These are phyloP conservation scores for Hygrocybe coccinea DNA, from an alignment of 768 basidiomycete species.

Conservation along the genomic window DNA sequence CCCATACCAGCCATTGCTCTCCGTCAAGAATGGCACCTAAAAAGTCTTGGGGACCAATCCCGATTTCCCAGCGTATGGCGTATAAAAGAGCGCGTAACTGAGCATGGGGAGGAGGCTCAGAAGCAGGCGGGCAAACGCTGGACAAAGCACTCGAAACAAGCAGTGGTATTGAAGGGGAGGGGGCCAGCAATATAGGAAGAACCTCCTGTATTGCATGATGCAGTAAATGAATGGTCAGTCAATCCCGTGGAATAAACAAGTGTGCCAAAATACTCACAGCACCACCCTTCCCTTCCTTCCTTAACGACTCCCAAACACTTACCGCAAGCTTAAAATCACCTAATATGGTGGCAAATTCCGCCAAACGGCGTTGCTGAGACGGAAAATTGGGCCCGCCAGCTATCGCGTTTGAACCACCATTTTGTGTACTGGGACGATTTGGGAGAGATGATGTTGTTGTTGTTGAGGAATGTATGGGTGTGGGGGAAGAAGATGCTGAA, in stretches of 20 bases:
- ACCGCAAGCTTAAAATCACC: constrained; percentile 85
- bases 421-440: constrained; percentile 33
- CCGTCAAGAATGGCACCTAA: constrained; percentile 56
- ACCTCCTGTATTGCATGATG: constrained; percentile 60
- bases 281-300: constrained; percentile 85
- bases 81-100: constrained; percentile 65
- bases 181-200: constrained; percentile 64
- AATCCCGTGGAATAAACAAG: neutral
- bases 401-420: constrained; percentile 23
- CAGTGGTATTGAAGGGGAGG: constrained; percentile 55
- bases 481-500: constrained; percentile 47
- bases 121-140: constrained; percentile 37
- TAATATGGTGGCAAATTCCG: constrained; percentile 90
- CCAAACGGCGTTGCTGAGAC: constrained; percentile 78
- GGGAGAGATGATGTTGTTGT: constrained; percentile 43
- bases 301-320: constrained; percentile 76
- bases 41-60: constrained; percentile 57
- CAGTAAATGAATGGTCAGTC: neutral
- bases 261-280: constrained; percentile 55
- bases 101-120: constrained; percentile 54
- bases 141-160: constrained; percentile 62
- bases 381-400: constrained; percentile 36
- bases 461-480: constrained; percentile 34
- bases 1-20: constrained; percentile 83
- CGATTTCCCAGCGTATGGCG: constrained; percentile 75